Base-by-base conservation (phyloP, 768 basidiomycete genomes). In the Pisolithus microcarpus region DNA sequence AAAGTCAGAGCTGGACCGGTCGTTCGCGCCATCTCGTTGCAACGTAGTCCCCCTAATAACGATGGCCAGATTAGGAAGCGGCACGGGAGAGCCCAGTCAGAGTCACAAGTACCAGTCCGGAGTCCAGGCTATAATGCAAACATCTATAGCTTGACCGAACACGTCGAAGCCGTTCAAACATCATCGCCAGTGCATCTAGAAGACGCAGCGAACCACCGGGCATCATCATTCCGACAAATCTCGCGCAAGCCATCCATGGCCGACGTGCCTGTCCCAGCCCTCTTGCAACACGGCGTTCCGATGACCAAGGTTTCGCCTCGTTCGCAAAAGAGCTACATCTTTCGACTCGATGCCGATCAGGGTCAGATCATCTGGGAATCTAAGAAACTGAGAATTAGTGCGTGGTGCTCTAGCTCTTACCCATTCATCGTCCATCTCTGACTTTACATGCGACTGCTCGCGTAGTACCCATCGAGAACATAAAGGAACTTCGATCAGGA, bases 291-390 rank as follows among this genome's bases (percentile, higher is more conserved):
- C 7, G 89, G 89, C 40, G 80, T 78, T 1, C 75, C 77, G 0
- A 86, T 95, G 84, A 81, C 82, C 56, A 96, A 95, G 61, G 83
- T 94, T 15, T 85, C 89, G 1, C 76, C 78, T 24, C 87, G 83
- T 69, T 85, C 83, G 57, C 78, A 85, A 62, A 88, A 88, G 64
- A 79, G 74, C 43, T 75, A 82, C 31, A 58, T 83, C 4, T 86
- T 93, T 64, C 75, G 77, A 40, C 70, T 95, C 7, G 87, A 91
- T 52, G 76, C 86, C 1, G 90, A 92, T 62, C 80, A 83, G 49
- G 91, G 90, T 1, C 84, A 84, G 58, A 84, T 92, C 49, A 70
- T 84, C 15, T 92, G 85, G 80, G 77, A 83, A 58, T 86, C 86
- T 11, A 84, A 84, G 65, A 81, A 80, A 60, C 69, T 77, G 42